Percentiles rank a stretch among this genome's conserved stretches.
These are phyloP conservation scores for Hypoxylon cercidicola DNA, from an alignment of 495 filamentous ascomycete genomes.

Conservation along the genomic window DNA sequence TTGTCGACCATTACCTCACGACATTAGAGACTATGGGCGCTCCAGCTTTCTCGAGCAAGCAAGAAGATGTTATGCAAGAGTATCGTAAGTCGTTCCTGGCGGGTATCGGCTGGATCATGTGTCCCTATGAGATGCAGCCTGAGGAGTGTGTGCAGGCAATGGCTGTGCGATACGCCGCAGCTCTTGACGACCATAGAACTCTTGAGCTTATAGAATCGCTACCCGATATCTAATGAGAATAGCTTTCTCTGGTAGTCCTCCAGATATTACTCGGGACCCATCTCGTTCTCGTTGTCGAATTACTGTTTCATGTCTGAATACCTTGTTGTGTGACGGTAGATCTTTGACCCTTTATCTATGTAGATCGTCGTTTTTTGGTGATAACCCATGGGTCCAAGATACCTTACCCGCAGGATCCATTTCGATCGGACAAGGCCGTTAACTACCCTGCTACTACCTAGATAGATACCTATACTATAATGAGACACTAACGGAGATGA, in stretches of 20 bases:
- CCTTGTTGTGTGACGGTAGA: neutral
- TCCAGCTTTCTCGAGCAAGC: conserved; percentile 41
- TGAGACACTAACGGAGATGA: too few relatives aligned
- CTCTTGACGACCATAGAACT: conserved; percentile 24
- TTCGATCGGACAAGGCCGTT: too few relatives aligned
- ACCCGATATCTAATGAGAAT: neutral
- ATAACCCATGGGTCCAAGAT: too few relatives aligned
- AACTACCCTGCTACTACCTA: too few relatives aligned
- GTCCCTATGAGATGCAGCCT: conserved; percentile 22
- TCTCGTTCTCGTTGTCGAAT: too few relatives aligned
- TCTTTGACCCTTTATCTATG: neutral
- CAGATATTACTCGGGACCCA: too few relatives aligned
- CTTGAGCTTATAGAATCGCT: conserved; percentile 21
- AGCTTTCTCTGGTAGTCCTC: too few relatives aligned
- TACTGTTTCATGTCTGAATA: neutral
- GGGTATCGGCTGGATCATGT: conserved; percentile 27
- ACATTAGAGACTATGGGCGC: conserved; percentile 34
- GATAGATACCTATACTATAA: too few relatives aligned
- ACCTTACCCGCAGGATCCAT: too few relatives aligned
- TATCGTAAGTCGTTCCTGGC: conserved; percentile 27
- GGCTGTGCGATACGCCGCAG: conserved; percentile 11
- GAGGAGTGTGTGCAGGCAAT: conserved; percentile 18
- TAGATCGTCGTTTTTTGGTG: neutral
- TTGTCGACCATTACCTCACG: conserved; percentile 69
- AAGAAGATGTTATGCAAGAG: conserved; percentile 40